Evolutionary conservation across 1,139 yeast species (phyloP).

Genomic region (Suhomyces bokatorum): DNA sequence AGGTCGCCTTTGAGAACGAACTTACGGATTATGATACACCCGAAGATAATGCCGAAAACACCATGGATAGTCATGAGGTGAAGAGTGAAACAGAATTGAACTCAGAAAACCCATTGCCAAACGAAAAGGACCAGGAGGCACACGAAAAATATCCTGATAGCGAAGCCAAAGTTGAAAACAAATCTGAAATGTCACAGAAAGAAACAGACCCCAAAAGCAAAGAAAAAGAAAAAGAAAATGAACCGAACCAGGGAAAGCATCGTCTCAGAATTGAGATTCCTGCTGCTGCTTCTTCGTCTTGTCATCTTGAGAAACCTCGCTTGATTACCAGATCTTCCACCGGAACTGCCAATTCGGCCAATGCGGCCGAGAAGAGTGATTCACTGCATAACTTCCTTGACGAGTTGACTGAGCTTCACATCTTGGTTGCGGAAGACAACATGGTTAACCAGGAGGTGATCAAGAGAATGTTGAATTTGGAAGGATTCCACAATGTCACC

Average conservation of each 20-base stretch:
- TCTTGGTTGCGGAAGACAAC: conserved; percentile 94
- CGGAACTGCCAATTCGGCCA: conserved; percentile 53
- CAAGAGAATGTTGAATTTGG: conserved; percentile 76
- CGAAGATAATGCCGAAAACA: conserved; percentile 1
- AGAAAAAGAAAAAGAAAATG: background rate
- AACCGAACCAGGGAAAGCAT: conserved; percentile 3
- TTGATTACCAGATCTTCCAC: conserved; percentile 53
- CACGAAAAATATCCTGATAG: background rate
- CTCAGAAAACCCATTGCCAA: background rate
- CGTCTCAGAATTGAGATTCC: conserved; percentile 15
- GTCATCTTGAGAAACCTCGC: conserved; percentile 44
- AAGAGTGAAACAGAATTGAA: background rate
- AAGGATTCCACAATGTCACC: conserved; percentile 69
- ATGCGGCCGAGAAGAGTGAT: conserved; percentile 21
- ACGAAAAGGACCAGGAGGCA: background rate
- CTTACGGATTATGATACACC: background rate
- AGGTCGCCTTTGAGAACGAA: conserved; percentile 33
- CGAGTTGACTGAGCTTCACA: conserved; percentile 44
- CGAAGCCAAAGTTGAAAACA: background rate
- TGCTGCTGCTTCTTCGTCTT: conserved; percentile 2
- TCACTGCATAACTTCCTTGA: conserved; percentile 24
- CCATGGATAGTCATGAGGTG: background rate
- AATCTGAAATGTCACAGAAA: background rate
- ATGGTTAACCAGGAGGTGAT: conserved; percentile 89
- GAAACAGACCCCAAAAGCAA: background rate